A percentile compares a stretch with the other conserved stretches of the same genome.
phyloP scores from a whole-genome alignment of 2,329 filamentous ascomycete genomes.

The Calonectria naviculata region DNA sequence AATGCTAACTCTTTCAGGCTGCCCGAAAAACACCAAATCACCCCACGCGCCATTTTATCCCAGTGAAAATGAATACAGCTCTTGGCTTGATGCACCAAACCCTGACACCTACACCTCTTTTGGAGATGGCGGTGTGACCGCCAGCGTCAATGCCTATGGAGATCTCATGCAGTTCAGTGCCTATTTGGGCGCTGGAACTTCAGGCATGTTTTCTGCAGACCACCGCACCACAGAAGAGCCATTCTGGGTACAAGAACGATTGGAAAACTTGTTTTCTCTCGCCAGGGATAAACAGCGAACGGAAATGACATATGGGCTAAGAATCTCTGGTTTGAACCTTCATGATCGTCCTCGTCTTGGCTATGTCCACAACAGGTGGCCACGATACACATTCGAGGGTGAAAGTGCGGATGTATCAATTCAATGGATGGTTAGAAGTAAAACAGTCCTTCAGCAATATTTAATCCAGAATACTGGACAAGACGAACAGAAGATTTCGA shows the following conservation, averaged over 20 bases:
- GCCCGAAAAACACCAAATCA: not conserved
- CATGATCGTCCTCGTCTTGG: not conserved
- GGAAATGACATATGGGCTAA: not conserved
- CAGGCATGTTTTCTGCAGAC: not conserved
- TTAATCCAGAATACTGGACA: not conserved
- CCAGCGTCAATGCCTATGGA: not conserved
- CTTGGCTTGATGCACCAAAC: not conserved
- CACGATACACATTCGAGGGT: not conserved
- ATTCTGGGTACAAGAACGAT: not conserved
- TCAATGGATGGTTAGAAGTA: not conserved
- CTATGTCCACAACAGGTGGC: not conserved
- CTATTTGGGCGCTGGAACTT: not conserved
- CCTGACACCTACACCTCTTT: not conserved
- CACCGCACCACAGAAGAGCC: not conserved
- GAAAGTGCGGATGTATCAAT: not conserved
- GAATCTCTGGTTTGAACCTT: not conserved
- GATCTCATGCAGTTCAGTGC: not conserved
- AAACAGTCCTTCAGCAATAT: not conserved
- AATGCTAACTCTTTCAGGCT: not conserved
- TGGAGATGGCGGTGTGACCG: not conserved
- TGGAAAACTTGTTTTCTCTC: not conserved
- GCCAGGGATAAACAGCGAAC: not conserved
- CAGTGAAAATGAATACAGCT: not conserved
- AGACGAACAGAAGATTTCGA: not conserved
- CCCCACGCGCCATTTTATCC: not conserved